These are phyloP conservation scores for Kodamaea neixiangensis DNA, from an alignment of 805 yeast genomes.

Conservation along the genomic window DNA sequence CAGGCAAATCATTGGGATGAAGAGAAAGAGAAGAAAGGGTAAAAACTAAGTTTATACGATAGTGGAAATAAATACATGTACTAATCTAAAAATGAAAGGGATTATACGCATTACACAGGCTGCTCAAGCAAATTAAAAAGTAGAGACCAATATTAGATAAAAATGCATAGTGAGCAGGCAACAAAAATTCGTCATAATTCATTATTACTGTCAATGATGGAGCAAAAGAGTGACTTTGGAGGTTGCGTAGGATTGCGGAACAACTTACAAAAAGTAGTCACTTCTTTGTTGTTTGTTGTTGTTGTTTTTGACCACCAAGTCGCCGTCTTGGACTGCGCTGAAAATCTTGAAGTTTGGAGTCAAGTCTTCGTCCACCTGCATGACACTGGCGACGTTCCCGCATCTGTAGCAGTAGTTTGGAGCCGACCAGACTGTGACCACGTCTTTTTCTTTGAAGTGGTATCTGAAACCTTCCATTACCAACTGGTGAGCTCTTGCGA, in stretches of 20 bases:
- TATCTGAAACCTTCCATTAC: conserved; percentile 98
- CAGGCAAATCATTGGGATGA: conserved; percentile 65
- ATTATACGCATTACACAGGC: conserved; percentile 4
- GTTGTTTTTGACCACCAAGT: conserved; percentile 40
- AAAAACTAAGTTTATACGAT: conserved; percentile 23
- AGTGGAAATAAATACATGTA: conserved; percentile 4
- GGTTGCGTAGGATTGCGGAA: not conserved
- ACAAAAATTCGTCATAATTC: conserved; percentile 16
- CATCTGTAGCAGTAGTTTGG: conserved; percentile 97
- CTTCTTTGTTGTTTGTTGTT: conserved; percentile 45
- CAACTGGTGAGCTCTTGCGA: conserved; percentile 96
- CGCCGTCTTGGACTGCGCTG: conserved; percentile 92
- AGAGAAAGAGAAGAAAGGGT: conserved; percentile 64
- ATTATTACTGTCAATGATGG: conserved; percentile 14
- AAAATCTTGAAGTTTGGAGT: conserved; percentile 91
- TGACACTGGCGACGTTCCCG: conserved; percentile 97
- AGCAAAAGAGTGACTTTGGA: not conserved
- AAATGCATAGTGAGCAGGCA: conserved; percentile 4
- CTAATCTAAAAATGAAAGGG: not conserved
- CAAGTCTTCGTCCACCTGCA: conserved; percentile 88
- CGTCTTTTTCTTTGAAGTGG: conserved; percentile 94
- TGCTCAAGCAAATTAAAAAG: conserved; percentile 5
- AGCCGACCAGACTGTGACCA: conserved; percentile 97
- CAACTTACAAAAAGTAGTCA: conserved; percentile 41
- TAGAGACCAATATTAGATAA: not conserved